A percentile compares a stretch with the other conserved stretches of the same genome.
These are phyloP conservation scores for Aspergillus bridgeri DNA, from an alignment of 495 filamentous ascomycete species.

Conservation along the genomic window DNA sequence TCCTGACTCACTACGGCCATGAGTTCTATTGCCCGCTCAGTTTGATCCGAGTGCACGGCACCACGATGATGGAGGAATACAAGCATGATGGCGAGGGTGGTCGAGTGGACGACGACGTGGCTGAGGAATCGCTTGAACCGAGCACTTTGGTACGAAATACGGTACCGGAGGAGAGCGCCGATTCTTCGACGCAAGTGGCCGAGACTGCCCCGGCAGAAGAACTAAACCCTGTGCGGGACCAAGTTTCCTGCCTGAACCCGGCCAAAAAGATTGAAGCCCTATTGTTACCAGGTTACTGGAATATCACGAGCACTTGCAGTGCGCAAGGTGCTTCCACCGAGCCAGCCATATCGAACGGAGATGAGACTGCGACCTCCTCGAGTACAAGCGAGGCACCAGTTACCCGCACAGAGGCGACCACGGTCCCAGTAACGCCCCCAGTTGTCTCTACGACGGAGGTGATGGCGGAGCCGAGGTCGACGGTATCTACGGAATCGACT, in stretches of 20 bases:
- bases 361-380: background rate
- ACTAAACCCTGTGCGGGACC: background rate
- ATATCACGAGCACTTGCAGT: background rate
- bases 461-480: constrained; percentile 20
- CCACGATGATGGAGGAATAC: constrained; percentile 92
- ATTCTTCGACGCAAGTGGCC: background rate
- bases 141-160: constrained; percentile 41
- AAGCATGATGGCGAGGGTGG: constrained; percentile 69
- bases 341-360: background rate
- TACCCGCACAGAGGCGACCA: background rate
- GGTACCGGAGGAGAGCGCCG: background rate
- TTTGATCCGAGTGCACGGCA: constrained; percentile 87
- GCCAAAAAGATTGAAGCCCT: background rate
- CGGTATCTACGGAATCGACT: constrained; percentile 13
- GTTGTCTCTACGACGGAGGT: constrained; percentile 5
- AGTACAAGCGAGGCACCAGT: background rate
- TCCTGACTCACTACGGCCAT: constrained; percentile 89
- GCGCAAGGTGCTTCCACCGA: background rate
- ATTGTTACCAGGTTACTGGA: background rate
- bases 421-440: background rate
- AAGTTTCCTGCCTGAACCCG: background rate
- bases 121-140: constrained; percentile 31
- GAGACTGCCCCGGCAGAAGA: background rate
- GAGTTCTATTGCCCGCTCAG: constrained; percentile 96
- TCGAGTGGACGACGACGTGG: constrained; percentile 54